Evolutionary conservation across 352 stramenopile genomes (phyloP), one percentile per base, ranked within the genome.

Genomic region (Phytophthora pini): DNA sequence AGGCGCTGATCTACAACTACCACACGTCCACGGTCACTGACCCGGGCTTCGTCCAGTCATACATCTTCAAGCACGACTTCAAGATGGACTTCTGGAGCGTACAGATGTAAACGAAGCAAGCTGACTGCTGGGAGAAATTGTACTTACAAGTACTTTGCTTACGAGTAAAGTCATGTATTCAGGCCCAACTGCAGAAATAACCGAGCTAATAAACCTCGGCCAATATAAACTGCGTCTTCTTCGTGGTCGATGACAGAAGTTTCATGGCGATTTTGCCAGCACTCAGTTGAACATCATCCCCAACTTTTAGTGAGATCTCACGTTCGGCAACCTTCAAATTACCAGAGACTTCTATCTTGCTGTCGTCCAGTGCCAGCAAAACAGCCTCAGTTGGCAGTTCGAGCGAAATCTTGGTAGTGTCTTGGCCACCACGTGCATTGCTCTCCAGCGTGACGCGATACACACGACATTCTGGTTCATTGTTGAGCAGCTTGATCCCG

Each of bases 1-100:
- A 72, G 41, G 68, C 84, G 51, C 58, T 92, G 11, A 88, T 90
- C 46, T 92, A 90, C 79, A 92, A 89, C 70, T 89, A 85, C 46
- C 67, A 77, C 26, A 89, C 77, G 54, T 88, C 77, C 20, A 88
- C 78, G 10, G 44, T 89, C 62, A 87, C 75, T 64, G 60, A 79
- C 40, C 82, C 82, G 39, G 75, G 67, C 50, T 91, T 87, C 59
- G 82, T 91, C 22, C 52, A 91, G 68, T 80, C 74, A 20, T 89
- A 89, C 58, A 63, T 91, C 50, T 91, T 91, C 66, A 87, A 87
- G 49, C 78, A 90, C 56, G 74, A 88, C 68, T 66, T 68, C 22
- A 70, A 79, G 26, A 73, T 67, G 47, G 55, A 70, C 49, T 88
- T 72, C 43, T 90, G 79, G 79, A 56, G 61, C 32, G 53, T 81